Evolutionary conservation across 208 protist species (phyloP), one percentile per base, ranked within the genome.

Genomic region (Endotrypanum monterogeii): DNA sequence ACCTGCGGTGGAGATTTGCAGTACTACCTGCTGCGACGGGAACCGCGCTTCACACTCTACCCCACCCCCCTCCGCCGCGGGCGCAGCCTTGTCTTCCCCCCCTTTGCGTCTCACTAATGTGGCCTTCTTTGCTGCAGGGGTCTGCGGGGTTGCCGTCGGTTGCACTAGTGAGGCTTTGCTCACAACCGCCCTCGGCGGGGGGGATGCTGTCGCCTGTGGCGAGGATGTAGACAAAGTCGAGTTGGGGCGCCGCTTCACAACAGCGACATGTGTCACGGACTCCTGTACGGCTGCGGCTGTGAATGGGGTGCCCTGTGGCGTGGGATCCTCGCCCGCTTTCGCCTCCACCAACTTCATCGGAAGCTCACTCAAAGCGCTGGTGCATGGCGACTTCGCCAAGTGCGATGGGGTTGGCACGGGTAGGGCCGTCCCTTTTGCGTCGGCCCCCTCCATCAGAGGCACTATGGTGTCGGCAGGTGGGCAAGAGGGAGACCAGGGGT

Each of bases 1-100:
- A 41, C 63, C 76, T 12, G 30, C 48, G 76, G 65, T 76, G 69
- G 76, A 61, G 54, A 80, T 76, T 25, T 76, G 72, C 54, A 80
- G 54, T 30, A 76, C 55, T 71, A 80, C 60, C 70, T 72, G 76
- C 69, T 76, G 51, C 65, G 70, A 63, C 44, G 41, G 35, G 56
- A 55, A 71, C 25, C 52, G 70, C 44, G 8, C 12, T 48, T 11
- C 44, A 5, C 44, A 5, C 44, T 48, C 44, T 23, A 71, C 56
- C 20, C 37, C 44, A 39, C 44, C 62, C n/a, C n/a, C n/a, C n/a
- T n/a, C n/a, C n/a, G n/a, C n/a, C 30, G 12, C 54, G 41, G 50
- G 44, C 46, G 23, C n/a, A 55, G 37, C 60, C 37, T 25, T 16
- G 23, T 35, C n/a, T 11, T 2, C 20, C 60, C 3, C 60, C 32